These are phyloP conservation scores for Centella asiatica DNA, from an alignment of 129 eudicot species.

Conservation along the genomic window DNA sequence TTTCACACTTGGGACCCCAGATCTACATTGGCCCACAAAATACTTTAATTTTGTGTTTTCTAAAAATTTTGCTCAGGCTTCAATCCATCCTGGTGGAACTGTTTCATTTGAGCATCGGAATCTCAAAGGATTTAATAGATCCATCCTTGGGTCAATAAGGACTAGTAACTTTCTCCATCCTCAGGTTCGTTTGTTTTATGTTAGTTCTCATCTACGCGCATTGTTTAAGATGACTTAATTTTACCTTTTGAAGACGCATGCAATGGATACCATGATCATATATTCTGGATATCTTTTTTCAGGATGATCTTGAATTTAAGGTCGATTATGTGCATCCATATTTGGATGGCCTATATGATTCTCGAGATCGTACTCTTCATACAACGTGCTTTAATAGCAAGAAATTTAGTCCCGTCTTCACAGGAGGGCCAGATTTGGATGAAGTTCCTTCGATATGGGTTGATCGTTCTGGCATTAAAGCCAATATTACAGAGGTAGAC, in stretches of 20 bases:
- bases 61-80: constrained; percentile 54
- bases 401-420: constrained; percentile 94
- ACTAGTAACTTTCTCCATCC: constrained; percentile 95
- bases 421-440: constrained; percentile 94
- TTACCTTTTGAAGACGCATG: neutral
- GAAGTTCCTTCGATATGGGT: constrained; percentile 99
- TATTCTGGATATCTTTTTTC: constrained; percentile 17
- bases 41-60: neutral
- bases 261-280: neutral
- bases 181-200: constrained; percentile 44
- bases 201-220: neutral
- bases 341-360: constrained; percentile 60
- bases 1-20: too few species aligned
- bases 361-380: constrained; percentile 85
- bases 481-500: constrained; percentile 87
- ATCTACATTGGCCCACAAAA: too few species aligned
- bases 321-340: constrained; percentile 95
- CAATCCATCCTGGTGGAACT: constrained; percentile 93
- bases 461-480: constrained; percentile 87
- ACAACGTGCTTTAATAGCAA: constrained; percentile 83
- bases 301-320: constrained; percentile 97
- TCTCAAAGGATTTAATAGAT: constrained; percentile 80
- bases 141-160: constrained; percentile 79
- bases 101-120: constrained; percentile 91
- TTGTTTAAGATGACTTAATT: neutral